Conservation (phyloP, 768 basidiomycete species). For the Sistotremastrum niveocremeum region DNA sequence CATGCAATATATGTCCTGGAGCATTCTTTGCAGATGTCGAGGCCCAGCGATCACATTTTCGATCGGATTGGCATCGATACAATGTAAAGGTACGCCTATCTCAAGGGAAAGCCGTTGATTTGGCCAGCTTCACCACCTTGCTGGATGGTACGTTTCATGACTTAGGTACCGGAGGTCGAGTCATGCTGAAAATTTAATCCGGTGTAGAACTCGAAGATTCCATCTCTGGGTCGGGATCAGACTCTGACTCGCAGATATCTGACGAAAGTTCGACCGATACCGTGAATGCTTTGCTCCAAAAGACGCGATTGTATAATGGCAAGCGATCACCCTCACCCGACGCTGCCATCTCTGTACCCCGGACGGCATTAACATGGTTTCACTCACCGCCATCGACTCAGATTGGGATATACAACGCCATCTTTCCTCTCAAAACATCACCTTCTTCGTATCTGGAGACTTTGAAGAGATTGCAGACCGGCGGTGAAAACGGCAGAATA, state of each 20-base stretch:
- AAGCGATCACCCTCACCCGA: slow-evolving; percentile 34
- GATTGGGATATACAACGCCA: slow-evolving; percentile 70
- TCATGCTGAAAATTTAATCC: background rate
- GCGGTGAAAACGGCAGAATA: slow-evolving; percentile 42
- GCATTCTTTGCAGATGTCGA: slow-evolving; percentile 58
- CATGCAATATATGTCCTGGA: slow-evolving; percentile 64
- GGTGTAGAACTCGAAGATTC: slow-evolving; percentile 65
- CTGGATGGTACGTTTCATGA: slow-evolving; percentile 52
- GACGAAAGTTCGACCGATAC: slow-evolving; percentile 42
- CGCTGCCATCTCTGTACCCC: slow-evolving; percentile 24
- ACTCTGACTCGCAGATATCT: slow-evolving; percentile 28
- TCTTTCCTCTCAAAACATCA: slow-evolving; percentile 43
- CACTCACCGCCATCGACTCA: slow-evolving; percentile 80
- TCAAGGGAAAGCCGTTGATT: slow-evolving; percentile 49
- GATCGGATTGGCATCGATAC: slow-evolving; percentile 96
- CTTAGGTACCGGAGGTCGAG: background rate
- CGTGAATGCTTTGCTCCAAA: slow-evolving; percentile 53
- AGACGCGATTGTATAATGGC: slow-evolving; percentile 30
- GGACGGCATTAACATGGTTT: slow-evolving; percentile 82
- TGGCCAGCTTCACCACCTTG: slow-evolving; percentile 59
- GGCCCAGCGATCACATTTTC: slow-evolving; percentile 76
- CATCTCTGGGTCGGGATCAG: slow-evolving; percentile 82
- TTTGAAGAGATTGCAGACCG: slow-evolving; percentile 50
- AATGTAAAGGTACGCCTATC: slow-evolving; percentile 76
- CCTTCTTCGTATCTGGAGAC: slow-evolving; percentile 40